phyloP scores from a whole-genome alignment of 1,139 yeast genomes.

The Saccharomycopsis crataegensis region DNA sequence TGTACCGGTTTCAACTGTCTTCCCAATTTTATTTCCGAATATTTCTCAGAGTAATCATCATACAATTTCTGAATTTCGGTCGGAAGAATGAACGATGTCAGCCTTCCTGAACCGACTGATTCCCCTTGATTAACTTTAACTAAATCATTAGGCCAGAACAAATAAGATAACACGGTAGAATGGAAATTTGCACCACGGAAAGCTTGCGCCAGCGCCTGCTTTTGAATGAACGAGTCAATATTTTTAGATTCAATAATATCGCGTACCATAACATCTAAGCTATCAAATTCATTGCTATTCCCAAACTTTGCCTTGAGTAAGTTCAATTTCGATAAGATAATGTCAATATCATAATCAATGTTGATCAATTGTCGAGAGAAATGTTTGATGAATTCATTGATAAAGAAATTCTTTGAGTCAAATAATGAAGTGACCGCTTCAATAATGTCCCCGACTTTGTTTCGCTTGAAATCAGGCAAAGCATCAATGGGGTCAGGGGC shows the following conservation, averaged over 20 bases:
- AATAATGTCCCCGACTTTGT: slow-evolving; percentile 54
- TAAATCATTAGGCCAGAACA: slow-evolving; percentile 30
- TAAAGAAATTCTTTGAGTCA: slow-evolving; percentile 69
- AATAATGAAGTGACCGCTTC: slow-evolving; percentile 69
- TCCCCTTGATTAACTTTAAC: slow-evolving; percentile 25
- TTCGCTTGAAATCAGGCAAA: slow-evolving; percentile 68
- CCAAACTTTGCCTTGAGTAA: slow-evolving; percentile 52
- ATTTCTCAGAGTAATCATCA: slow-evolving; percentile 37
- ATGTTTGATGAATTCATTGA: slow-evolving; percentile 59
- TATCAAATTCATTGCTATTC: slow-evolving; percentile 43
- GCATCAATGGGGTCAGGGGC: slow-evolving; percentile 92
- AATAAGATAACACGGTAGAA: slow-evolving; percentile 35
- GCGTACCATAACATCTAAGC: slow-evolving; percentile 76
- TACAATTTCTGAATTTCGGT: slow-evolving; percentile 33
- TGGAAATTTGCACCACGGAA: slow-evolving; percentile 24
- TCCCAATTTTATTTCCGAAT: slow-evolving; percentile 42
- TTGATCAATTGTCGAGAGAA: slow-evolving; percentile 57
- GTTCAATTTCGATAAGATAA: slow-evolving; percentile 38
- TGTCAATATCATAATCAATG: slow-evolving; percentile 38
- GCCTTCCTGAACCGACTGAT: not conserved
- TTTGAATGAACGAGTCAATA: slow-evolving; percentile 24
- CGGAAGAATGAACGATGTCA: slow-evolving; percentile 38
- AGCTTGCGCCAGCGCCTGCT: slow-evolving; percentile 17
- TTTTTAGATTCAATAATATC: slow-evolving; percentile 56
- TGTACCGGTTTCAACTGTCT: slow-evolving; percentile 54